Evolutionary conservation across 2,329 filamentous ascomycete genomes (phyloP).

Genomic region (Scytalidium lignicola): DNA sequence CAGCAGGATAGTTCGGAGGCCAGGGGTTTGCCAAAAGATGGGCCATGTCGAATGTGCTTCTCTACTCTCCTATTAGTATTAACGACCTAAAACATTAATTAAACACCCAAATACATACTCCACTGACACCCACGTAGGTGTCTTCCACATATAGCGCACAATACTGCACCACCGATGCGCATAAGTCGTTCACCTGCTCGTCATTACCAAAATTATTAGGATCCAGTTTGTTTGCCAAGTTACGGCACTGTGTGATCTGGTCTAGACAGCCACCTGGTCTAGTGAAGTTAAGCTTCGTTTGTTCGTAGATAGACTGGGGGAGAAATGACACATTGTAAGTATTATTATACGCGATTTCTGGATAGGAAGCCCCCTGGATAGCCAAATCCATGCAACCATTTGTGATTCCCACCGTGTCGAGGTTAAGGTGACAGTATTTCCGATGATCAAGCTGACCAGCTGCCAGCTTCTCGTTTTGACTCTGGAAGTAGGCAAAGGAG

Average conservation of each 20-base stretch:
- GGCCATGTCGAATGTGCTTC: constrained; percentile 34
- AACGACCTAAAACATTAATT: constrained; percentile 31
- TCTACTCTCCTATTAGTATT: constrained; percentile 43
- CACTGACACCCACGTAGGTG: not conserved
- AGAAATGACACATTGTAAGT: constrained; percentile 38
- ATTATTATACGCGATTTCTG: constrained; percentile 20
- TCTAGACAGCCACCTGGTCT: constrained; percentile 45
- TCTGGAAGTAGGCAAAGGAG: constrained; percentile 33
- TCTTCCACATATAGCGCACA: not conserved
- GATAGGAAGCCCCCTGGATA: constrained; percentile 38
- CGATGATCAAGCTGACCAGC: constrained; percentile 41
- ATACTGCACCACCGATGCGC: constrained; percentile 12
- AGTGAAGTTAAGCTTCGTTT: constrained; percentile 36
- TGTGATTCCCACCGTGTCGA: constrained; percentile 60
- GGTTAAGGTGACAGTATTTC: constrained; percentile 48
- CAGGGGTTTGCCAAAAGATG: constrained; percentile 8
- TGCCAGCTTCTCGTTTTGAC: constrained; percentile 53
- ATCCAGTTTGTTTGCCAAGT: constrained; percentile 39
- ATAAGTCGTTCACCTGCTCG: constrained; percentile 31
- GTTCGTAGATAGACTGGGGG: constrained; percentile 24
- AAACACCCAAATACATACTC: not conserved
- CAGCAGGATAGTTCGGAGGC: constrained; percentile 2
- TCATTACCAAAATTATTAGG: constrained; percentile 39
- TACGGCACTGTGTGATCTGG: constrained; percentile 42
- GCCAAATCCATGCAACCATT: constrained; percentile 63